Percentiles rank a stretch among this genome's conserved stretches.
Evolutionary conservation across 371 early-diverging fungal genomes (phyloP).

Genomic region (Circinella minor): DNA sequence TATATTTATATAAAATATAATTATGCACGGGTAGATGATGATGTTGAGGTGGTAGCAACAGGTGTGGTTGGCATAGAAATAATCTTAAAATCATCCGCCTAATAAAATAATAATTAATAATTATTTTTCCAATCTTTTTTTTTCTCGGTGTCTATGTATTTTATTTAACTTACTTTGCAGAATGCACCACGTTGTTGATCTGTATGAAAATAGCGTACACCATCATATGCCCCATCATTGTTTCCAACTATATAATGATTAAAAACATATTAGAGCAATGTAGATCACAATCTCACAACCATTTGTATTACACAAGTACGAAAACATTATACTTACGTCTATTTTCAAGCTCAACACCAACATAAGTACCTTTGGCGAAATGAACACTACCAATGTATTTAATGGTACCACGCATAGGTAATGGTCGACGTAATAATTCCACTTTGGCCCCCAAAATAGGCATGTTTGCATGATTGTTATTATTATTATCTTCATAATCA

Average conservation of each 20-base stretch:
- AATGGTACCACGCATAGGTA: conserved; percentile 47
- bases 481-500: conserved; percentile 31
- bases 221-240: conserved; percentile 43
- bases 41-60: neutral
- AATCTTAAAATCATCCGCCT: conserved; percentile 35
- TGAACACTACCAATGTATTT: conserved; percentile 47
- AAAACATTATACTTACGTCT: conserved; percentile 34
- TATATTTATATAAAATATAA: neutral
- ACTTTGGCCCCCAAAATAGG: conserved; percentile 46
- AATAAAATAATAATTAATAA: too few relatives aligned
- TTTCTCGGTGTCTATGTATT: neutral
- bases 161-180: conserved; percentile 23
- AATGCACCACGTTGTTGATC: conserved; percentile 49
- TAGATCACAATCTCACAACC: neutral
- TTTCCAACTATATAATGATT: conserved; percentile 32
- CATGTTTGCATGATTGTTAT: conserved; percentile 10
- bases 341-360: conserved; percentile 50
- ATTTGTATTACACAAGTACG: too few relatives aligned
- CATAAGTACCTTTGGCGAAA: conserved; percentile 50
- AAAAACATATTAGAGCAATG: neutral
- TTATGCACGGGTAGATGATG: neutral
- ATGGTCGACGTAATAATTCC: conserved; percentile 41
- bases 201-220: conserved; percentile 44
- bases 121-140: neutral
- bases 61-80: conserved; percentile 20